phyloP scores from a whole-genome alignment of 2,329 filamentous ascomycete species.

The Myriosclerotinia duriaeana region DNA sequence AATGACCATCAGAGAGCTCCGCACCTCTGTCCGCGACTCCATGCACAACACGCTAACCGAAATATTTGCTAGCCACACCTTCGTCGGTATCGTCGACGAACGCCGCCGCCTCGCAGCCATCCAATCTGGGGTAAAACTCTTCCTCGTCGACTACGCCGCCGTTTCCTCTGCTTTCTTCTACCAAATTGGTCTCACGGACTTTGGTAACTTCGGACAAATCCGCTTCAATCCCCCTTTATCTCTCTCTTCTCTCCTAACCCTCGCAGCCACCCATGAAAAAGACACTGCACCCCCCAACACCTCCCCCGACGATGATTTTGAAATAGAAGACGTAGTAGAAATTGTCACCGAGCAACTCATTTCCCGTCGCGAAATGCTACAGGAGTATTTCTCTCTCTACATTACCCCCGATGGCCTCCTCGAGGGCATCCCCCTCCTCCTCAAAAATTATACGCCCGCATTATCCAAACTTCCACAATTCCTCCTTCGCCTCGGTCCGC shows the following conservation, averaged over 20 bases:
- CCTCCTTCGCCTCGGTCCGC: slow-evolving; percentile 80
- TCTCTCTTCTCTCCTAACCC: slow-evolving; percentile 66
- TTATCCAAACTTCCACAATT: slow-evolving; percentile 87
- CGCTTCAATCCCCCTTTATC: slow-evolving; percentile 74
- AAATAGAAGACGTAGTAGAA: slow-evolving; percentile 65
- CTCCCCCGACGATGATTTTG: slow-evolving; percentile 53
- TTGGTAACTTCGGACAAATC: slow-evolving; percentile 88
- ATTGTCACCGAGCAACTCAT: slow-evolving; percentile 68
- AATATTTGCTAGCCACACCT: slow-evolving; percentile 82
- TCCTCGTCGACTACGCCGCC: slow-evolving; percentile 89
- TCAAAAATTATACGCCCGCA: slow-evolving; percentile 85
- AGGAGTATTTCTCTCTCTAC: slow-evolving; percentile 88
- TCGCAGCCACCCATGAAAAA: slow-evolving; percentile 73
- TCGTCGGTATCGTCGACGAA: slow-evolving; percentile 90
- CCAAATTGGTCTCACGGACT: slow-evolving; percentile 90
- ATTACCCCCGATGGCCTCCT: slow-evolving; percentile 77
- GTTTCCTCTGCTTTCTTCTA: slow-evolving; percentile 89
- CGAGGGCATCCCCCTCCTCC: slow-evolving; percentile 74
- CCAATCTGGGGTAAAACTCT: slow-evolving; percentile 88
- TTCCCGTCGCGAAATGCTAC: slow-evolving; percentile 77
- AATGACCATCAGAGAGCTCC: slow-evolving; percentile 81
- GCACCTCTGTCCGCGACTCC: slow-evolving; percentile 73
- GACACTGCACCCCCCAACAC: slow-evolving; percentile 41
- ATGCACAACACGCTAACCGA: slow-evolving; percentile 87
- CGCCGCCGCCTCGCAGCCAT: slow-evolving; percentile 84